Base-by-base conservation (phyloP, 2,329 filamentous ascomycete species). In the Mollisia scopiformis region DNA sequence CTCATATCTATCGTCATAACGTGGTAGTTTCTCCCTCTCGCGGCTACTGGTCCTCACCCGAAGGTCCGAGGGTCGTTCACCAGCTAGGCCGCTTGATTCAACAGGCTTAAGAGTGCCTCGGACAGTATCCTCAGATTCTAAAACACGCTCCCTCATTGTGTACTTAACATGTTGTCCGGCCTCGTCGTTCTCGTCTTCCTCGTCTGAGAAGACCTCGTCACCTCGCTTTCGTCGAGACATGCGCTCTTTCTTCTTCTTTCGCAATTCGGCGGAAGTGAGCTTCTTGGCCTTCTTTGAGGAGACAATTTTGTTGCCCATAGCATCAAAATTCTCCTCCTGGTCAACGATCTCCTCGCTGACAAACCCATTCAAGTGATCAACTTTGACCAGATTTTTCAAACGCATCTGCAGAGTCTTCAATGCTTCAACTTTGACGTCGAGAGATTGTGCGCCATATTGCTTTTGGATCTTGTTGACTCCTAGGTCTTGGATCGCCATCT, bases 181-280 rank as follows among this genome's bases (percentile, higher is more conserved):
- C 2, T 2, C 39, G 21, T 43, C 16, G 6, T 21, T 21, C 13
- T 43, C 39, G 21, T 43, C 39, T 21, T 23, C n/a, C 39, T 43
- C n/a, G n/a, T 21, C 39, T 19, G 39, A 19, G 7, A n/a, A 35
- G 11, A 5, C 31, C 8, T 35, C 41, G n/a, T 19, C 41, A 75
- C 91, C 91, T 72, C 92, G 86, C 92, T 98, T 98, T 76, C 92
- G 87, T 77, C 93, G 88, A 67, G 93, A 93, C 89, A 96, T 95
- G 63, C 91, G 85, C 55, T 95, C 92, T 89, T 97, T 96, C 91
- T 97, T 97, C 90, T 93, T 91, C 88, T 97, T 97, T 68, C 92
- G 82, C 39, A 90, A 83, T 82, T 97, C 93, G 55, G 88, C 84
- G 67, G 85, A 89, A 50, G 90, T 88, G 63, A 97, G 83, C 88